Base-by-base conservation (phyloP, 164 flowering plant species). In the Macadamia integrifolia region DNA sequence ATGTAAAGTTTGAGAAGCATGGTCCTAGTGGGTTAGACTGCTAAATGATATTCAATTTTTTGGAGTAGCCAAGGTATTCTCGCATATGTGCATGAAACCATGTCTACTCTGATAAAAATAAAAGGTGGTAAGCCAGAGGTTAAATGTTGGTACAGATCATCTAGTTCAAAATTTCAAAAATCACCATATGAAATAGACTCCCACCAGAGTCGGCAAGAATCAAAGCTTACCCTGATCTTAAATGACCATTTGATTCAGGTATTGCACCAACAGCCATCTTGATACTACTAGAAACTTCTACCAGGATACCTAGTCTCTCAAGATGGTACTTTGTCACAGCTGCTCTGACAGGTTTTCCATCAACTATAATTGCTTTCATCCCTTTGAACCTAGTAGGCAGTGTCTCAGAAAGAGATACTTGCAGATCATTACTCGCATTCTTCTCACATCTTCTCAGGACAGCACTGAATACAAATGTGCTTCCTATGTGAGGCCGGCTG, bases 311-410 rank as follows among this genome's bases (percentile, higher is more conserved):
- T 53, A 93, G 93, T 70, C 98, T 81, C 78, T 82, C 82, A 64
- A 93, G 72, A 74, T 93, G 98, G 75, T 89, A 93, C 74, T 67
- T 83, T 29, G 97, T 91, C n/a, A 93, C 90, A 65, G 89, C 85
- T 67, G 91, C 95, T 81, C 98, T 85, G 30, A 89, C 87, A 6
- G 89, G 93, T 72, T 84, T 88, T 32, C 71, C 80, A 79, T 93
- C 98, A 75, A 91, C 85, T 57, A 93, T 76, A 63, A 87, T 61
- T n/a, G 95, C 93, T 77, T 79, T 88, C 76, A 87, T 48, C 69
- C 96, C 96, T 75, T 77, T 85, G 72, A 87, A 83, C 60, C 72
- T 67, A 53, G 84, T 70, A 40, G 88, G 88, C 15, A 88, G 62
- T 57, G 77, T 78, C 77, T 84, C 89, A 55, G 79, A 68, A 44